These are phyloP conservation scores for Wallacemonas sp. DNA, from an alignment of 208 protist genomes.

Conservation along the genomic window DNA sequence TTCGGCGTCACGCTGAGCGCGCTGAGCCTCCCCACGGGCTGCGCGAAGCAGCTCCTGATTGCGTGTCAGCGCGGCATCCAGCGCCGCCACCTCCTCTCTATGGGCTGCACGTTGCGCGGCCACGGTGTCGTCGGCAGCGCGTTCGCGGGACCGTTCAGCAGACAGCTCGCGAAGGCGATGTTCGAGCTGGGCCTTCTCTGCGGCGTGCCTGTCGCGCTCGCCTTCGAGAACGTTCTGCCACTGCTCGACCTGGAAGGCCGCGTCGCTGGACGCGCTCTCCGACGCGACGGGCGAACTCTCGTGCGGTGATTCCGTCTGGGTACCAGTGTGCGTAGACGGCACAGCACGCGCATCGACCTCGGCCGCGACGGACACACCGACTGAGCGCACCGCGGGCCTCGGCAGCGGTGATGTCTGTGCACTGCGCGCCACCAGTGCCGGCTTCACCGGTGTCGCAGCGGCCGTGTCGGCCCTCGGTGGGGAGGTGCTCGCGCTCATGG, in stretches of 20 bases:
- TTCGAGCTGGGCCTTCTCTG: constrained; percentile 28
- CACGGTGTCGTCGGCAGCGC: constrained; percentile 7
- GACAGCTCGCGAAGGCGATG: constrained; percentile 18
- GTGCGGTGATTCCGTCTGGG: too few relatives aligned
- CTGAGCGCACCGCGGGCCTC: neutral
- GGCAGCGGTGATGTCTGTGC: neutral
- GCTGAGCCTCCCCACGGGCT: neutral
- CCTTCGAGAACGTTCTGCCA: constrained; percentile 31
- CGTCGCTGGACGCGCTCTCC: constrained; percentile 1
- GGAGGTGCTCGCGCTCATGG: too few relatives aligned
- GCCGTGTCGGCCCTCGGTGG: too few relatives aligned
- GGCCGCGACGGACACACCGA: too few relatives aligned
- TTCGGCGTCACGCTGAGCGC: neutral
- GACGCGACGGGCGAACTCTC: neutral
- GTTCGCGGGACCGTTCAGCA: constrained; percentile 9
- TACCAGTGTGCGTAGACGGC: too few relatives aligned
- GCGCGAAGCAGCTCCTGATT: neutral
- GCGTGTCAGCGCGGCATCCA: neutral
- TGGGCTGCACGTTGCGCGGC: constrained; percentile 11
- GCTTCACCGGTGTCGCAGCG: too few relatives aligned
- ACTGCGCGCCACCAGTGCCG: neutral
- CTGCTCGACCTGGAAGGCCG: constrained; percentile 23
- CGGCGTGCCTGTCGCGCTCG: constrained; percentile 26
- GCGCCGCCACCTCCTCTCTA: neutral
- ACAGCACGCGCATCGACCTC: too few relatives aligned